These are phyloP conservation scores for Mycena galericulata DNA, from an alignment of 768 basidiomycete genomes.

Conservation along the genomic window DNA sequence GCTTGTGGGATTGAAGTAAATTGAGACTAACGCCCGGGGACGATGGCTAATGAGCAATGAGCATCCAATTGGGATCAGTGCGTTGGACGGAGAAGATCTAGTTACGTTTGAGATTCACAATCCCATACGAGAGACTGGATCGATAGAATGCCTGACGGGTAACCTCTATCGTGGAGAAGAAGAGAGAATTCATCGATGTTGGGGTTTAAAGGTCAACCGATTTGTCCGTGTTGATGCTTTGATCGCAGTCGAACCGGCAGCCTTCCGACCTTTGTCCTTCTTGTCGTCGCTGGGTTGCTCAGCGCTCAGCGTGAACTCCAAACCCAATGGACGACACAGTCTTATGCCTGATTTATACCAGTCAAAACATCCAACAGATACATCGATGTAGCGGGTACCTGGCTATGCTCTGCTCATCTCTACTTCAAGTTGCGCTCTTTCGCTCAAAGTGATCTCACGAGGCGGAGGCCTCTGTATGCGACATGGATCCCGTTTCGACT, in stretches of 20 bases:
- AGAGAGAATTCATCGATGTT: constrained; percentile 45
- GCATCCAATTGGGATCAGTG: not conserved
- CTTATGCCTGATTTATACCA: too few species aligned
- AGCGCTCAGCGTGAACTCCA: too few species aligned
- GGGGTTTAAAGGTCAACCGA: not conserved
- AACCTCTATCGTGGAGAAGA: constrained; percentile 87
- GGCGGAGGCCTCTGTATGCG: too few species aligned
- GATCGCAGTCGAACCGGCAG: not conserved
- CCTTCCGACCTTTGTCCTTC: too few species aligned
- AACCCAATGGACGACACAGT: too few species aligned
- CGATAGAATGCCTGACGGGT: constrained; percentile 82
- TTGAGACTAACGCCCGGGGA: constrained; percentile 30
- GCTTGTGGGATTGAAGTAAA: not conserved
- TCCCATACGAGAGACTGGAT: constrained; percentile 77
- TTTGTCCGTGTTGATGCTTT: not conserved
- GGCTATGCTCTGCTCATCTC: too few species aligned
- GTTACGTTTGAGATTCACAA: constrained; percentile 97
- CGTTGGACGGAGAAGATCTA: constrained; percentile 31
- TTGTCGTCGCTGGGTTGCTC: too few species aligned
- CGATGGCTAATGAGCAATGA: constrained; percentile 23
- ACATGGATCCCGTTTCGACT: too few species aligned
- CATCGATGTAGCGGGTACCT: too few species aligned
- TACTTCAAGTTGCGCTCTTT: too few species aligned
- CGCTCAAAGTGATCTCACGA: too few species aligned
- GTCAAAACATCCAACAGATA: too few species aligned